A percentile compares a stretch with the other conserved stretches of the same genome.
phyloP scores from a whole-genome alignment of 148 eudicot species.

The Polygonum aviculare region DNA sequence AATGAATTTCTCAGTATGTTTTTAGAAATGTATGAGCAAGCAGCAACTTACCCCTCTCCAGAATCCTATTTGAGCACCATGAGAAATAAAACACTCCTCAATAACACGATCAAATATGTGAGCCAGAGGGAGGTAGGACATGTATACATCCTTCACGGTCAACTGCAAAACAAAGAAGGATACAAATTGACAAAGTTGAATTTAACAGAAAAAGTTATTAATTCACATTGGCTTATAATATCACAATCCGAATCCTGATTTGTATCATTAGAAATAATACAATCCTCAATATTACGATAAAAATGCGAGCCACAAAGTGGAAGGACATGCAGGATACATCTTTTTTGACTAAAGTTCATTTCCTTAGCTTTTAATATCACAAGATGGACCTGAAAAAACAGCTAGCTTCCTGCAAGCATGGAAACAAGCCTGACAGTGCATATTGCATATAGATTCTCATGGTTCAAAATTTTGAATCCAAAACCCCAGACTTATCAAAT shows the following conservation, averaged over 20 bases:
- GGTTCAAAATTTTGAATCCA: not conserved
- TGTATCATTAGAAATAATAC: slow-evolving; percentile 62
- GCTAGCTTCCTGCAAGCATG: not conserved
- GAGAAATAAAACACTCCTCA: slow-evolving; percentile 77
- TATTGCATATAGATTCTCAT: not conserved
- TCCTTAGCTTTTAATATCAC: too few species aligned
- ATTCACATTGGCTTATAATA: not conserved
- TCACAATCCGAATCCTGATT: slow-evolving; percentile 26
- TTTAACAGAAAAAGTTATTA: not conserved
- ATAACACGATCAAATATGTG: slow-evolving; percentile 97
- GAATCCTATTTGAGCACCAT: slow-evolving; percentile 87
- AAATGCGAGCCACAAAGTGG: slow-evolving; percentile 92
- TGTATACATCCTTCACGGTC: slow-evolving; percentile 55
- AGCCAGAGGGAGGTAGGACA: slow-evolving; percentile 94
- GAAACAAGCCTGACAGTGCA: not conserved
- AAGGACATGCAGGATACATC: slow-evolving; percentile 31
- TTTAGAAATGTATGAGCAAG: not conserved
- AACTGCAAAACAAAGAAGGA: slow-evolving; percentile 39
- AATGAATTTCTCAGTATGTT: slow-evolving; percentile 3
- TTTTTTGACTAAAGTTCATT: not conserved
- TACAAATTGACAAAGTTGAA: not conserved
- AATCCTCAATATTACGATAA: slow-evolving; percentile 86
- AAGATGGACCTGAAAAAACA: not conserved
- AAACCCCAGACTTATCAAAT: not conserved
- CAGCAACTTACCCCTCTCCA: slow-evolving; percentile 90